Evolutionary conservation across 1,284 basidiomycete genomes (phyloP), one percentile per base, ranked within the genome.

Genomic region (Tetrapyrgos nigripes): DNA sequence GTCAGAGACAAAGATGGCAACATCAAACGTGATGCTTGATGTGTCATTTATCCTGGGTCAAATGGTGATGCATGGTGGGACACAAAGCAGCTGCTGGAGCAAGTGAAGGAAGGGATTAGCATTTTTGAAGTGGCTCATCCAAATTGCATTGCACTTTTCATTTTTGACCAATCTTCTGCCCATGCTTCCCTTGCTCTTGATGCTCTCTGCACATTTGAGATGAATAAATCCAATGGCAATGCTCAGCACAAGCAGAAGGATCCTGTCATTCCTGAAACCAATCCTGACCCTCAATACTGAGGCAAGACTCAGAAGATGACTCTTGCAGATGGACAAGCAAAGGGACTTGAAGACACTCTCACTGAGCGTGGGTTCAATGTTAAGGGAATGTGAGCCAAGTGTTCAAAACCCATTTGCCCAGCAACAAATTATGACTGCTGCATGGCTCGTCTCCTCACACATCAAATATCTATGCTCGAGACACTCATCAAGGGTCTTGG

Each of bases 401-500:
- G 68, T 49, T 58, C 60, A 23, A n/a, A n/a, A n/a, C 68, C 68
- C 17, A 64, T 72, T 17, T 72, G 70, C 53, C 66, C 67, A 2
- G 40, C 68, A 43, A 60, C 68, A 19, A 71, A 62, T 50, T 31
- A 45, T 17, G 54, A 60, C 19, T 77, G 74, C 57, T 76, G 75
- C 59, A 72, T 74, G 71, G 69, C 68, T 4, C 58, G 63, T 2
- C 60, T 74, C 35, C 63, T 76, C 27, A 69, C 66, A 29, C 62
- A 76, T 31, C 73, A 77, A 52, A 35, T 51, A 3, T 75, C 76
- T 0, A 64, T 73, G 57, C 53, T 74, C n/a, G 64, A 74, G 24
- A 33, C 21, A 10, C 19, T 50, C 3, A 59, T 59, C 27, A 50
- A 53, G 13, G 27, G 26, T 3, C 35, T 43, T 14, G 58, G 58